phyloP scores from a whole-genome alignment of 2,329 filamentous ascomycete species.

The Botrytis byssoidea region DNA sequence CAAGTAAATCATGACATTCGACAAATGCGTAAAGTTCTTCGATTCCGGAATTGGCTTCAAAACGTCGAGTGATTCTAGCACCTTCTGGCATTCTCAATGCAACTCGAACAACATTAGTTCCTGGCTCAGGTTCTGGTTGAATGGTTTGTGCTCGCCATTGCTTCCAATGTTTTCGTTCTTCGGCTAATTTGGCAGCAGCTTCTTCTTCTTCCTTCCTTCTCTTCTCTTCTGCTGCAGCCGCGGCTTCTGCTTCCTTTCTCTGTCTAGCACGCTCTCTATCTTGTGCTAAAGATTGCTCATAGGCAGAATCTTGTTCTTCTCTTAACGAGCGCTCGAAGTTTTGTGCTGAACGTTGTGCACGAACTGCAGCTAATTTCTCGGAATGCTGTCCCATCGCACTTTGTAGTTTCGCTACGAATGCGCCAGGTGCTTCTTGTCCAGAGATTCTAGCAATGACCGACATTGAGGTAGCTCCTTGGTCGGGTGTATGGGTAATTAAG shows the following conservation, averaged over 20 bases:
- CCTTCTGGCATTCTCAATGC: slow-evolving; percentile 61
- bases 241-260: slow-evolving; percentile 71
- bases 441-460: slow-evolving; percentile 78
- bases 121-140: slow-evolving; percentile 62
- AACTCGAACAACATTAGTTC: slow-evolving; percentile 69
- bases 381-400: slow-evolving; percentile 71
- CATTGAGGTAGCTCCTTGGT: slow-evolving; percentile 83
- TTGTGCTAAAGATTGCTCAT: slow-evolving; percentile 84
- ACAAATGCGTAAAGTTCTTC: slow-evolving; percentile 90
- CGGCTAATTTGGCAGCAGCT: slow-evolving; percentile 53
- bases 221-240: slow-evolving; percentile 66
- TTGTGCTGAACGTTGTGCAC: slow-evolving; percentile 76
- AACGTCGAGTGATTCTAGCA: slow-evolving; percentile 74
- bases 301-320: slow-evolving; percentile 88
- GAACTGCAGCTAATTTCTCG: slow-evolving; percentile 70
- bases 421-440: slow-evolving; percentile 66
- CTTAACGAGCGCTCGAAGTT: slow-evolving; percentile 77
- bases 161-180: slow-evolving; percentile 65
- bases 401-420: slow-evolving; percentile 75
- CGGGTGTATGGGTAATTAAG: slow-evolving; percentile 82
- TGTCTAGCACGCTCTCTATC: slow-evolving; percentile 82
- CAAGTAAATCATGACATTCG: slow-evolving; percentile 75
- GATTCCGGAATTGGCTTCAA: slow-evolving; percentile 64
- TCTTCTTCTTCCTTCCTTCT: slow-evolving; percentile 59
- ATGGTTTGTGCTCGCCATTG: slow-evolving; percentile 73